phyloP scores from a whole-genome alignment of 768 basidiomycete species.

The Piloderma croceum region DNA sequence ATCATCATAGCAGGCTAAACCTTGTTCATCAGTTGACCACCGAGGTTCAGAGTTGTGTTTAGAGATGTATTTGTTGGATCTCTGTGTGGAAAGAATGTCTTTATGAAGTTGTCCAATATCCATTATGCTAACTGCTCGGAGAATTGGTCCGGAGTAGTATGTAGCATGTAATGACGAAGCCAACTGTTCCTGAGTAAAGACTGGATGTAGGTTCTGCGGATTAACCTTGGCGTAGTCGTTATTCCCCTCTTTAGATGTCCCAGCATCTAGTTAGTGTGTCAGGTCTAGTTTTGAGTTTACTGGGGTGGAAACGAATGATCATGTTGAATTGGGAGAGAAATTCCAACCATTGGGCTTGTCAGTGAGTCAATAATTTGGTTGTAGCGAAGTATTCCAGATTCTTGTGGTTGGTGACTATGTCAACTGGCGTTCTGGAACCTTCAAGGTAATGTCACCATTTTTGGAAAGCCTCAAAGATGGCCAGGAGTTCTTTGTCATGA shows the following conservation, averaged over 20 bases:
- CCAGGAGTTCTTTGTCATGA: conserved; percentile 33
- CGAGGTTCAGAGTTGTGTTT: background rate
- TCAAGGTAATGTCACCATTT: conserved; percentile 17
- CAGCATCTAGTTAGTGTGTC: conserved; percentile 13
- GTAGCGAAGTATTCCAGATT: conserved; percentile 23
- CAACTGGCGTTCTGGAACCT: conserved; percentile 9
- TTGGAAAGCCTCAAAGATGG: conserved; percentile 24
- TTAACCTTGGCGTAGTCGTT: conserved; percentile 2
- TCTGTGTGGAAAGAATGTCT: background rate
- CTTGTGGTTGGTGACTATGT: conserved; percentile 20
- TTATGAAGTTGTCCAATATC: background rate
- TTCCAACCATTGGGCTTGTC: conserved; percentile 30
- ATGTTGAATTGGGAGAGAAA: conserved; percentile 36
- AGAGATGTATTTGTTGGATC: background rate
- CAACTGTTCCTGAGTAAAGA: background rate
- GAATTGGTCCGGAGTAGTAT: too few species aligned
- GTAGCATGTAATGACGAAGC: too few species aligned
- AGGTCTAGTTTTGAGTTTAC: conserved; percentile 10
- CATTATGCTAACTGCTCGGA: too few species aligned
- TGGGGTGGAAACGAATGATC: conserved; percentile 20
- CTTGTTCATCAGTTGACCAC: background rate
- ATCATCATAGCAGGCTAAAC: background rate
- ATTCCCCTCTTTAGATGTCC: conserved; percentile 12
- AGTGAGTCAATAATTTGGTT: conserved; percentile 16
- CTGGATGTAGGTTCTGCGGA: background rate